phyloP scores from a whole-genome alignment of 345 rosid genomes.

The Alliaria petiolata region DNA sequence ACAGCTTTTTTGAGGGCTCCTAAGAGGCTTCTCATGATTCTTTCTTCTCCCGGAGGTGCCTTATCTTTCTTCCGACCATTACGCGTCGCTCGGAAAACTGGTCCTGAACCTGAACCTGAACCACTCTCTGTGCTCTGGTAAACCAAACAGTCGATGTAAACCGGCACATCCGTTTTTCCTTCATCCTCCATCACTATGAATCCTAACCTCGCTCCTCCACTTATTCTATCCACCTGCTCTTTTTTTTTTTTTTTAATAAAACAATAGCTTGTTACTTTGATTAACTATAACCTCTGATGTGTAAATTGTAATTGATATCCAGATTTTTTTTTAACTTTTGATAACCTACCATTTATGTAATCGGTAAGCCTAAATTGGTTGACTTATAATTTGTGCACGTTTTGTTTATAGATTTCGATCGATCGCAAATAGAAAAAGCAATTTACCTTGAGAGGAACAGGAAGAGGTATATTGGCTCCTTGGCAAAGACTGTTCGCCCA shows the following conservation, averaged over 20 bases:
- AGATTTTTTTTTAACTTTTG: background rate
- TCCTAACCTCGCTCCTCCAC: conserved; percentile 82
- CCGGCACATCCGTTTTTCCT: conserved; percentile 77
- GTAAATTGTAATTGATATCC: background rate
- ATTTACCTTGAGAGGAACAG: conserved; percentile 74
- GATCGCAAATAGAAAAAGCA: background rate
- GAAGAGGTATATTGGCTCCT: conserved; percentile 87
- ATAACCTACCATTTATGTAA: background rate
- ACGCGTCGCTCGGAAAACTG: conserved; percentile 71
- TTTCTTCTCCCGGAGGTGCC: conserved; percentile 84
- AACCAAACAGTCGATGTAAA: conserved; percentile 81
- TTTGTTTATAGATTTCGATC: background rate
- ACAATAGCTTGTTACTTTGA: background rate
- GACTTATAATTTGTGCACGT: background rate
- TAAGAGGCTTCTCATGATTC: conserved; percentile 92
- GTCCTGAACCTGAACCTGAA: conserved; percentile 38
- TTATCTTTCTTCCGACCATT: conserved; percentile 61
- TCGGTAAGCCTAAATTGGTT: conserved; percentile 2
- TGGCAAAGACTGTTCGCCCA: conserved; percentile 95
- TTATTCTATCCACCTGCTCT: conserved; percentile 68
- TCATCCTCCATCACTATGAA: conserved; percentile 70
- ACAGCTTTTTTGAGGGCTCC: conserved; percentile 70
- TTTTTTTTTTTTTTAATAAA: background rate
- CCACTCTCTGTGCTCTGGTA: conserved; percentile 39
- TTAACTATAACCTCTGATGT: background rate